Conservation (phyloP, 768 basidiomycete species). For the Lactarius indigo region DNA sequence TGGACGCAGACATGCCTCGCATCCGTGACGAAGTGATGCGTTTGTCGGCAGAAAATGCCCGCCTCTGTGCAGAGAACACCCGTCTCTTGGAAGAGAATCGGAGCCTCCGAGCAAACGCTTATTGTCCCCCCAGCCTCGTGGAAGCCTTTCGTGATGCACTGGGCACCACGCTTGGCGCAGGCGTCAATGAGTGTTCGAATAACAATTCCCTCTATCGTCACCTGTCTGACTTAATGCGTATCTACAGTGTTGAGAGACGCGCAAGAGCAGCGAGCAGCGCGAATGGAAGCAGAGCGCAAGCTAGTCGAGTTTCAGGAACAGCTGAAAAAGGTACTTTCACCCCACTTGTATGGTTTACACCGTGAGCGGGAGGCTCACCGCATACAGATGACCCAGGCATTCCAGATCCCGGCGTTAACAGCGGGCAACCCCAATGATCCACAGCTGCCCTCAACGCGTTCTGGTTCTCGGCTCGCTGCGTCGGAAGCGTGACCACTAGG, state of each 20-base stretch:
- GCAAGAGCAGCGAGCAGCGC: constrained; percentile 39
- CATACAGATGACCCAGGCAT: constrained; percentile 26
- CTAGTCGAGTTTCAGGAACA: constrained; percentile 54
- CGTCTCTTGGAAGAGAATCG: constrained; percentile 24
- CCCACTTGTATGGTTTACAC: constrained; percentile 32
- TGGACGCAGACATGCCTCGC: constrained; percentile 18
- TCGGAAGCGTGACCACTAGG: constrained; percentile 15
- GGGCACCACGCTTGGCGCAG: constrained; percentile 19
- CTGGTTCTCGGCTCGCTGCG: constrained; percentile 21
- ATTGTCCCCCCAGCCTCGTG: constrained; percentile 21
- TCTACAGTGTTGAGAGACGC: constrained; percentile 22
- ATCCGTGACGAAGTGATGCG: constrained; percentile 23
- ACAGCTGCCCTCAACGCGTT: constrained; percentile 21
- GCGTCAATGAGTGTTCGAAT: constrained; percentile 22
- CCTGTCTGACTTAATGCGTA: neutral
- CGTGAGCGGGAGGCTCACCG: neutral
- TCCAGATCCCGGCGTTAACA: constrained; percentile 18
- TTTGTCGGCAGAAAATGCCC: constrained; percentile 24
- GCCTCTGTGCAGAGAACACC: constrained; percentile 23
- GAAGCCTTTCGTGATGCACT: constrained; percentile 23
- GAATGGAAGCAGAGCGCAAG: constrained; percentile 39
- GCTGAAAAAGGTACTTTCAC: constrained; percentile 48
- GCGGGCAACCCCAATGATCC: constrained; percentile 9
- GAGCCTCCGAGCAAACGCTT: constrained; percentile 18
- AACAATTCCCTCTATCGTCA: neutral